These are phyloP conservation scores for Quercus phellos DNA, from an alignment of 331 rosid species.

Conservation along the genomic window DNA sequence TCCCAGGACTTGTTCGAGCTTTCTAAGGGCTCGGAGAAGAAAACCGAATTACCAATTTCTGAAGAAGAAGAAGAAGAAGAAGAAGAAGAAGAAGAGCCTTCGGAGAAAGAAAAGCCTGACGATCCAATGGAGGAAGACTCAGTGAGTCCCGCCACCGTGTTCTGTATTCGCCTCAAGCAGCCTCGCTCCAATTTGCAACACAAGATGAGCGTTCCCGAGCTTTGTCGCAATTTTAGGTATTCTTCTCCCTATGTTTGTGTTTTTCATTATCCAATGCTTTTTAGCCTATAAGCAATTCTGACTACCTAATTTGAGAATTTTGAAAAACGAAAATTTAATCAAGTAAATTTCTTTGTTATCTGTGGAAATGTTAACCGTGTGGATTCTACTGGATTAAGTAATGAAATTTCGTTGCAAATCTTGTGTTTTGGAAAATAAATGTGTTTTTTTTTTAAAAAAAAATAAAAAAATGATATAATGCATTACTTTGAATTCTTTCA, in stretches of 20 bases:
- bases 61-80: constrained; percentile 38
- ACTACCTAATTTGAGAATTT: neutral
- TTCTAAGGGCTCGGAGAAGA: constrained; percentile 31
- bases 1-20: constrained; percentile 28
- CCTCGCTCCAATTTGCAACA: constrained; percentile 62
- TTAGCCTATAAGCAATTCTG: neutral
- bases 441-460: too few relatives aligned
- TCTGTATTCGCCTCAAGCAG: constrained; percentile 65
- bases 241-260: neutral
- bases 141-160: constrained; percentile 60
- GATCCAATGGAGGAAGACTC: constrained; percentile 77
- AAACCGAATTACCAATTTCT: constrained; percentile 27
- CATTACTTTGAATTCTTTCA: neutral
- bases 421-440: too few relatives aligned
- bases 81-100: constrained; percentile 24
- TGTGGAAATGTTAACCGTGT: neutral
- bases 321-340: too few relatives aligned
- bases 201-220: constrained; percentile 83
- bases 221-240: constrained; percentile 91
- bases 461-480: neutral
- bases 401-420: neutral
- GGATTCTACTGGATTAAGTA: neutral
- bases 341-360: neutral
- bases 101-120: constrained; percentile 31
- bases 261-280: neutral